Conservation (phyloP, 1,284 basidiomycete species). For the Hypsizygus ulmarius region DNA sequence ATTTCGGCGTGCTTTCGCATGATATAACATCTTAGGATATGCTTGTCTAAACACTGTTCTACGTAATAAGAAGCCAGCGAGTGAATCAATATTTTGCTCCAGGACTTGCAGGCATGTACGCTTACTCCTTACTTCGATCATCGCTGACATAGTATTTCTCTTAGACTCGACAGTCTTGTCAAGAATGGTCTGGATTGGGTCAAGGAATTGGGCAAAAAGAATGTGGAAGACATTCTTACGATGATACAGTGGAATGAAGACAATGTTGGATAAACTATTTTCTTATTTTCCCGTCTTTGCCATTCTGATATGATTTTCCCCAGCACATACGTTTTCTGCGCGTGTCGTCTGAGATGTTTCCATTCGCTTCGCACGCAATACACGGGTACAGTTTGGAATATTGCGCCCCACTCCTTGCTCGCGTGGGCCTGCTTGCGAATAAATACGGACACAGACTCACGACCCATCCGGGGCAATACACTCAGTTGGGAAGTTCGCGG, state of each 20-base stretch:
- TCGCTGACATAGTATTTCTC: not conserved
- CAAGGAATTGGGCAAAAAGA: conserved; percentile 76
- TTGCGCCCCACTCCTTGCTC: conserved; percentile 47
- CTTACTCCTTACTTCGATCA: not conserved
- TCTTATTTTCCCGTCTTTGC: not conserved
- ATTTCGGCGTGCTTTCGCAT: conserved; percentile 2
- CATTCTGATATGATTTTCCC: not conserved
- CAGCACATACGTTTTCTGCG: conserved; percentile 76
- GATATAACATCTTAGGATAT: conserved; percentile 43
- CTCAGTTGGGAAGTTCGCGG: conserved; percentile 79
- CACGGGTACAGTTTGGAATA: conserved; percentile 82
- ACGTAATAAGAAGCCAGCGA: conserved; percentile 63
- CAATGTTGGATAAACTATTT: conserved; percentile 45
- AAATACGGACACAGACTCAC: conserved; percentile 81
- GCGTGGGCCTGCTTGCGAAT: conserved; percentile 73
- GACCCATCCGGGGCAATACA: conserved; percentile 86
- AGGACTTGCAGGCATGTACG: conserved; percentile 56
- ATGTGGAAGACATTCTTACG: conserved; percentile 66
- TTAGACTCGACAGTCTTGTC: conserved; percentile 72
- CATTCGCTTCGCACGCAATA: conserved; percentile 79
- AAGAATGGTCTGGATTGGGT: conserved; percentile 82
- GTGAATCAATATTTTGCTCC: conserved; percentile 68
- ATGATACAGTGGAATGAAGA: conserved; percentile 86
- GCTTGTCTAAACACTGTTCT: conserved; percentile 86
- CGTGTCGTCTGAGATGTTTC: conserved; percentile 88